Base-by-base conservation (phyloP, 2,329 filamentous ascomycete species). In the Ophiocordyceps polyrhachis-furcata region DNA sequence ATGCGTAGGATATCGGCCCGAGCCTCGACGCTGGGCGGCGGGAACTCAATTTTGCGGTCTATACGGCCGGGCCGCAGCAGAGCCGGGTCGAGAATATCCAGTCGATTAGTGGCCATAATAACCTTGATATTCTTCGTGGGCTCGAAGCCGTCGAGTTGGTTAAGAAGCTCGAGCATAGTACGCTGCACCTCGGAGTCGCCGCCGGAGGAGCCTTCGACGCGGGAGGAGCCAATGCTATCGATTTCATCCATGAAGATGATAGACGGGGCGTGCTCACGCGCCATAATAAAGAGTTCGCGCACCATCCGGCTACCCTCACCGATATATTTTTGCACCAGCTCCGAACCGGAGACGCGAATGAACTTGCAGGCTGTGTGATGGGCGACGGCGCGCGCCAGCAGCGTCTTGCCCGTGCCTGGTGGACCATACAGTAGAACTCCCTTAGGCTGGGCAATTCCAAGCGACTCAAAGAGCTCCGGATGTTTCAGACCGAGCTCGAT, bases 161-260 rank as follows among this genome's bases (percentile, higher is more conserved):
- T 98, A 52, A 98, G 78, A 48, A 98, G 72, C 64, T 98, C 91
- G 66, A 98, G 68, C 91, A 98, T 98, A 42, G 91, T 98, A 57
- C 91, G 81, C 68, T 98, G 91, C 44, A 98, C 91, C 65, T 98
- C 91, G 1, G 88, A 95, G 60, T 98, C 91, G 58, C 91, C 91
- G 44, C 88, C 88, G 19, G 85, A 93, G 47, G 84, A 93, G 23
- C 89, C 89, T 61, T 98, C 91, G 45, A 98, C 89, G 65, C 91
- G 84, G 48, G 87, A 94, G 31, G 88, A 95, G 51, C 91, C 91
- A 64, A 98, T 98, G 54, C 85, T 93, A 70, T 98, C 91, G 64
- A 98, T 96, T 66, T 98, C 91, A 63, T 98, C 91, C 91, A 98
- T 98, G 72, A 98, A 98, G 65, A 98, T 98, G 66, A 98, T 98